Percentiles rank a stretch among this genome's conserved stretches.
Conservation (phyloP, 2,329 filamentous ascomycete species). For the Xylariaceae sp. region DNA sequence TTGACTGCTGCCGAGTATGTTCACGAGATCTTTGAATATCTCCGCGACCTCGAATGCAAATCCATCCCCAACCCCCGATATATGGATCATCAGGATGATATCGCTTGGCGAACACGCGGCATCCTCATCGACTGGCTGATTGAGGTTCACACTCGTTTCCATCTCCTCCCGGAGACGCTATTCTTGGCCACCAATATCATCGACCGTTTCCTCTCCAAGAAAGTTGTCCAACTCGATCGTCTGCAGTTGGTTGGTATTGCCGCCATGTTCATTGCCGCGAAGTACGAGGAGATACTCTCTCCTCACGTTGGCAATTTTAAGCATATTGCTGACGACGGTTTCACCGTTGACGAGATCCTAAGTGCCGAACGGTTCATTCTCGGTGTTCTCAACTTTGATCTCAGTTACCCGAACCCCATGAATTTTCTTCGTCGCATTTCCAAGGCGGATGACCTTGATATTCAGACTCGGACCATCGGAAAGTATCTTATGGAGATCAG, state of each 20-base stretch:
- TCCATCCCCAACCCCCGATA: conserved; percentile 82
- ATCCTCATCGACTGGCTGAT: conserved; percentile 98
- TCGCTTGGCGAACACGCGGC: conserved; percentile 98
- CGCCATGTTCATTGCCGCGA: conserved; percentile 98
- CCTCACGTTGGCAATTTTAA: conserved; percentile 96
- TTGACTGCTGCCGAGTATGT: conserved; percentile 98
- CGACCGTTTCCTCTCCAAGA: conserved; percentile 91
- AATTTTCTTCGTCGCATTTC: conserved; percentile 98
- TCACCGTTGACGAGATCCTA: conserved; percentile 89
- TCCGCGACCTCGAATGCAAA: conserved; percentile 77
- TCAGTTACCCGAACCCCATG: conserved; percentile 99
- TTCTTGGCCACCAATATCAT: conserved; percentile 98
- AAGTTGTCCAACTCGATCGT: conserved; percentile 92
- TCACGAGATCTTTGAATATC: conserved; percentile 93
- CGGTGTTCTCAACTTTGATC: conserved; percentile 85
- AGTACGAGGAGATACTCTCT: conserved; percentile 97
- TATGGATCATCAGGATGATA: conserved; percentile 88
- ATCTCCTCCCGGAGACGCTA: conserved; percentile 88
- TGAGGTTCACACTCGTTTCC: conserved; percentile 95
- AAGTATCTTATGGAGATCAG: conserved; percentile 99
- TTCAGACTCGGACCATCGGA: conserved; percentile 91
- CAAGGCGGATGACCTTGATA: conserved; percentile 99
- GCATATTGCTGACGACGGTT: conserved; percentile 93
- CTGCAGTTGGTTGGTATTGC: conserved; percentile 96
- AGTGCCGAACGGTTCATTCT: conserved; percentile 96